Evolutionary conservation across 176 grass and related monocot genomes (phyloP).

Genomic region (Triticum dicoccoides): DNA sequence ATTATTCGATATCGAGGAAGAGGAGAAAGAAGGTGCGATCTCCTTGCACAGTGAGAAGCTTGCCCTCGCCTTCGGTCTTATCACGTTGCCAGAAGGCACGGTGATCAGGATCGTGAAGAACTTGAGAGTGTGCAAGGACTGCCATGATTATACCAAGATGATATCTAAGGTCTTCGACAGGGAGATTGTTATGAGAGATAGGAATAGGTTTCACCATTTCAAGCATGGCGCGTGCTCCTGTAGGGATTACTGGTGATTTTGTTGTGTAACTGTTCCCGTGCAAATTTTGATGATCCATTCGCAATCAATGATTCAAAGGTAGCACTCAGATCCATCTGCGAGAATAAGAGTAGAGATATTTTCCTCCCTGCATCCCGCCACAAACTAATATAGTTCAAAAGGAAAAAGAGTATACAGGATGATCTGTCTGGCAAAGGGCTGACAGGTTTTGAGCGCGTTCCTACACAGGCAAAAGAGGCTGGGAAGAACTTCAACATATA

Average conservation of each 20-base stretch:
- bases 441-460: neutral
- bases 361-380: neutral
- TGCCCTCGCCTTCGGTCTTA: constrained; percentile 62
- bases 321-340: neutral
- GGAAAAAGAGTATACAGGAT: neutral
- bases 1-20: constrained; percentile 73
- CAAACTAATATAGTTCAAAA: neutral
- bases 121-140: constrained; percentile 65
- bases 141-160: constrained; percentile 69
- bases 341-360: neutral
- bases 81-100: constrained; percentile 33
- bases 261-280: neutral
- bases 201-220: constrained; percentile 90
- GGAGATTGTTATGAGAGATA: constrained; percentile 77
- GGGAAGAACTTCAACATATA: neutral
- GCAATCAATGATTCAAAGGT: neutral
- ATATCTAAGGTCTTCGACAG: constrained; percentile 66
- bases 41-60: constrained; percentile 72
- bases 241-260: constrained; percentile 66
- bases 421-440: neutral
- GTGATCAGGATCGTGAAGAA: constrained; percentile 76
- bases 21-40: constrained; percentile 73
- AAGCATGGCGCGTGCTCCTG: constrained; percentile 73
- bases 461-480: too few relatives aligned
- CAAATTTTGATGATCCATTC: neutral